Percentiles rank a stretch among this genome's conserved stretches.
Conservation (phyloP, 2,329 filamentous ascomycete genomes). For the Aspergillus vadensis region DNA sequence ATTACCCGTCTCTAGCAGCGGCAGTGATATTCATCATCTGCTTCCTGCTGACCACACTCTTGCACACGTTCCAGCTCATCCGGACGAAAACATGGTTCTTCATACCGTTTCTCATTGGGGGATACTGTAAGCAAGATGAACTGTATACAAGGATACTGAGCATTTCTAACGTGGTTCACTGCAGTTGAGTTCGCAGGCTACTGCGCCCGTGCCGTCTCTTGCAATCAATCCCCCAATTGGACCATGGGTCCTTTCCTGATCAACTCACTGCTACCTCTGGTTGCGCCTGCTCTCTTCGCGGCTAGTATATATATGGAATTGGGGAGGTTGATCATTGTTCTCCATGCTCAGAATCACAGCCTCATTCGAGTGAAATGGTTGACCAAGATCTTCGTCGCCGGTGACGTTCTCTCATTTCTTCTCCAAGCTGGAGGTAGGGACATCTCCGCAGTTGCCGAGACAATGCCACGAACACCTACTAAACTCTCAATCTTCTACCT, state of each 20-base stretch:
- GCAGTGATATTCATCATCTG: conserved; percentile 21
- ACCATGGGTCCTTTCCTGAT: conserved; percentile 23
- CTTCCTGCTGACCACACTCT: conserved; percentile 10
- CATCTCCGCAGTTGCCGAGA: not conserved
- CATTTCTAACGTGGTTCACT: not conserved
- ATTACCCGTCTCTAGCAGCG: conserved; percentile 17
- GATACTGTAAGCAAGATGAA: conserved; percentile 12
- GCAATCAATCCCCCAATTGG: conserved; percentile 23
- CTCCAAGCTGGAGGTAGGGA: conserved; percentile 28
- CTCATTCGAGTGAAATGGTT: conserved; percentile 25
- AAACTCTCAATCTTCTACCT: not conserved
- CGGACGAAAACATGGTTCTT: conserved; percentile 21
- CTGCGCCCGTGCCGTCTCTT: conserved; percentile 9
- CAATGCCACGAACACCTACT: not conserved
- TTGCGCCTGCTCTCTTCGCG: conserved; percentile 27
- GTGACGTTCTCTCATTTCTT: conserved; percentile 28
- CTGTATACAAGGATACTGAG: not conserved
- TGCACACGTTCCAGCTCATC: conserved; percentile 19
- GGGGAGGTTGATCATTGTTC: conserved; percentile 21
- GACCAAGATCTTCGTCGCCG: conserved; percentile 30
- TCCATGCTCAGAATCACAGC: conserved; percentile 21
- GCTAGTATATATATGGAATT: conserved; percentile 30
- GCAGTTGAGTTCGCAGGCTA: conserved; percentile 12
- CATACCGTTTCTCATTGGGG: conserved; percentile 17
- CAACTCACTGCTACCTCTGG: conserved; percentile 23